Percentiles rank a stretch among this genome's conserved stretches.
phyloP scores from a whole-genome alignment of 208 protist species.

The Endotrypanum monterogeii region DNA sequence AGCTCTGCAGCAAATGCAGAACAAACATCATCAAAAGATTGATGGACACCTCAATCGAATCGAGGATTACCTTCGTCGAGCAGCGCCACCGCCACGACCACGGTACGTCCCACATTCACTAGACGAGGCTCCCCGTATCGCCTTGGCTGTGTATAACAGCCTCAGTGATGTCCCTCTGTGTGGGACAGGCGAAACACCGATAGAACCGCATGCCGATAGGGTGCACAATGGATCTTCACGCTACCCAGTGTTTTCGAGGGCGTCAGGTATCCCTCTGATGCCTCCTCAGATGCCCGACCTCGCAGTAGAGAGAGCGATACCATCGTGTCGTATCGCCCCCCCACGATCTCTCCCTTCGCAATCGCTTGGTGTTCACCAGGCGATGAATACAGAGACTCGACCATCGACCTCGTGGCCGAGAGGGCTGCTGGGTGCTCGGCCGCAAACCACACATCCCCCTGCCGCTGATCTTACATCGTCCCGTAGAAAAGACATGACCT shows the following conservation, averaged over 20 bases:
- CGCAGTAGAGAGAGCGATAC: neutral
- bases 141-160: neutral
- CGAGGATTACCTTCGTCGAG: conserved; percentile 25
- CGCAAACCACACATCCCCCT: neutral
- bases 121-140: neutral
- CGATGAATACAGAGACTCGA: neutral
- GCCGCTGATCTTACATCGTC: neutral
- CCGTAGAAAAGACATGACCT: neutral
- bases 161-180: neutral
- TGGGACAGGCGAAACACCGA: neutral
- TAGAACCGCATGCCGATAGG: neutral
- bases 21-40: conserved; percentile 7
- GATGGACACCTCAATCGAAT: conserved; percentile 34
- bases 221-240: neutral
- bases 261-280: neutral
- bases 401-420: neutral
- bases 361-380: neutral
- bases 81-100: conserved; percentile 16
- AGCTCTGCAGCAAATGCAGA: conserved; percentile 8
- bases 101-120: conserved; percentile 13
- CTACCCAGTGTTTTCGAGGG: neutral
- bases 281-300: neutral
- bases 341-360: neutral
- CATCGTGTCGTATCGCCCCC: neutral
- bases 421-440: neutral